phyloP scores from a whole-genome alignment of 805 yeast species.

The Metschnikowia similis region DNA sequence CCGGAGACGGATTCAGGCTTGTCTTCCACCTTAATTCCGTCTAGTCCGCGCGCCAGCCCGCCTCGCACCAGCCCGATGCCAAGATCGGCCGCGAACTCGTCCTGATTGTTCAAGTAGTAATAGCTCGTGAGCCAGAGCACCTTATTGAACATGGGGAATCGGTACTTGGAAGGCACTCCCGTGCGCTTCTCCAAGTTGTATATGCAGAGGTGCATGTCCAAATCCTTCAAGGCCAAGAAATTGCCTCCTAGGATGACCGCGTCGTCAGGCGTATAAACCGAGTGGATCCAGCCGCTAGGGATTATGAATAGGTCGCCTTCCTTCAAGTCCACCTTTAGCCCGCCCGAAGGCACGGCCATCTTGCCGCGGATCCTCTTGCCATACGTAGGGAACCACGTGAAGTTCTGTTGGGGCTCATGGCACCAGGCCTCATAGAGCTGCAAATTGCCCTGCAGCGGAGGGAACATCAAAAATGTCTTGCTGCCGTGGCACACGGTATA shows the following conservation, averaged over 20 bases:
- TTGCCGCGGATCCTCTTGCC: conserved; percentile 28
- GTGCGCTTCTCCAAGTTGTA: conserved; percentile 61
- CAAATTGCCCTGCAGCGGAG: conserved; percentile 67
- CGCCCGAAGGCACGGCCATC: conserved; percentile 29
- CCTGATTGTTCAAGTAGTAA: conserved; percentile 28
- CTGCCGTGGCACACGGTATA: conserved; percentile 75
- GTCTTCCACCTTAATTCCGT: too few relatives aligned
- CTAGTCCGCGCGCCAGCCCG: too few relatives aligned
- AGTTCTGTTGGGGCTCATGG: conserved; percentile 54
- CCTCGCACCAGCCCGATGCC: neutral
- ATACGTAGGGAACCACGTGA: conserved; percentile 60
- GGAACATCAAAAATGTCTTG: conserved; percentile 72
- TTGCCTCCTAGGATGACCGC: conserved; percentile 86
- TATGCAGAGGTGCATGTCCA: conserved; percentile 59
- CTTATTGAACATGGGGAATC: conserved; percentile 71
- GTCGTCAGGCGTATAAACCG: conserved; percentile 79
- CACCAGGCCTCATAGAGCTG: conserved; percentile 70
- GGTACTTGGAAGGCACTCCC: conserved; percentile 68
- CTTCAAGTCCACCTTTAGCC: conserved; percentile 49
- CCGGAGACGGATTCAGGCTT: too few relatives aligned
- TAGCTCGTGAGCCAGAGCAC: conserved; percentile 66
- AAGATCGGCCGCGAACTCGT: conserved; percentile 17
- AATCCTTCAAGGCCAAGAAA: conserved; percentile 62
- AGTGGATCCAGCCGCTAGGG: conserved; percentile 93
- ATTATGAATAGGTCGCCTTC: conserved; percentile 75